Percentiles rank a stretch among this genome's conserved stretches.
phyloP scores from a whole-genome alignment of 257 asterid species.

The Petunia axillaris region DNA sequence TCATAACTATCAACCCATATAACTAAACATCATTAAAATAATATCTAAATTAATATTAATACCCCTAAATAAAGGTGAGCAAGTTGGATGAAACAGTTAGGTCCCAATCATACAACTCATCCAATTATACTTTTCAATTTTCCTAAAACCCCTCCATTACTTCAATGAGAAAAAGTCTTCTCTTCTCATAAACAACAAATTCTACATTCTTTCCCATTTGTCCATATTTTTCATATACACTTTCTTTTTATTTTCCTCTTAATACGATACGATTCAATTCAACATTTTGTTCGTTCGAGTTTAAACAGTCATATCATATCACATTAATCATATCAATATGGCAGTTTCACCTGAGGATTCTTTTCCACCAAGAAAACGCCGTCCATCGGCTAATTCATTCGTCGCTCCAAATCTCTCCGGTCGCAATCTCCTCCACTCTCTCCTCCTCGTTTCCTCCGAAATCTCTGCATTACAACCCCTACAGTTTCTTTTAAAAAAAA shows the following conservation, averaged over 20 bases:
- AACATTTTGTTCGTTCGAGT: not conserved
- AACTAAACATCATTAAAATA: not conserved
- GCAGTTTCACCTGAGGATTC: constrained; percentile 55
- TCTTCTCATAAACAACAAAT: not conserved
- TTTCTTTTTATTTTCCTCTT: not conserved
- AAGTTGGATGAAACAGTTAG: constrained; percentile 22
- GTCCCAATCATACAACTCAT: constrained; percentile 20
- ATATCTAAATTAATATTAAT: not conserved
- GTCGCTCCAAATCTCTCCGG: constrained; percentile 59
- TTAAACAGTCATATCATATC: no score
- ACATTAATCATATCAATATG: constrained; percentile 36
- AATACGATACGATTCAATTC: not conserved
- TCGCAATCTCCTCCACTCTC: constrained; percentile 60
- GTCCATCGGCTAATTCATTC: constrained; percentile 66
- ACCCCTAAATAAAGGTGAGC: not conserved
- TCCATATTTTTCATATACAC: not conserved
- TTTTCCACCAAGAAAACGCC: constrained; percentile 73
- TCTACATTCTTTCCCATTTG: not conserved
- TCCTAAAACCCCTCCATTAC: not conserved
- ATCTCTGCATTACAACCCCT: constrained; percentile 56
- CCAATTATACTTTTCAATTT: constrained; percentile 5
- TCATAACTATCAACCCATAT: not conserved
- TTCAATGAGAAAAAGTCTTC: constrained; percentile 16
- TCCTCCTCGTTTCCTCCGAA: constrained; percentile 61
- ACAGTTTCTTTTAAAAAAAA: constrained; percentile 46